These are phyloP conservation scores for Actinomortierella wolfii DNA, from an alignment of 371 early-diverging fungal species.

Conservation along the genomic window DNA sequence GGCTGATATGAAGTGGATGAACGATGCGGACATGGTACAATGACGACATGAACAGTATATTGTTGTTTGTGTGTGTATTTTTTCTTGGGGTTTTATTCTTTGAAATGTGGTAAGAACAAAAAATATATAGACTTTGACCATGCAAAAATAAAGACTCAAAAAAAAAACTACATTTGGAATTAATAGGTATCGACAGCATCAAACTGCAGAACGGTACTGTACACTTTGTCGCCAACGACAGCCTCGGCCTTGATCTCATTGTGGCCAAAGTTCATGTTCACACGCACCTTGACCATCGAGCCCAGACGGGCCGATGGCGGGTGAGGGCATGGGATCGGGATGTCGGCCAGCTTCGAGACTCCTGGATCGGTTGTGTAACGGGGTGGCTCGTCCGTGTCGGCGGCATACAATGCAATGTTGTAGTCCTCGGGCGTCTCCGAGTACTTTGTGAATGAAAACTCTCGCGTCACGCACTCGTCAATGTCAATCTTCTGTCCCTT, in stretches of 20 bases:
- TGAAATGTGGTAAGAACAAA: neutral
- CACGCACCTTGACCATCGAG: slow-evolving; percentile 35
- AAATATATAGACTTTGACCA: too few relatives aligned
- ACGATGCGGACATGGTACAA: too few relatives aligned
- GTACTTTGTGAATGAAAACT: slow-evolving; percentile 42
- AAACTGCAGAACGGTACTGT: slow-evolving; percentile 36
- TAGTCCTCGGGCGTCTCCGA: slow-evolving; percentile 31
- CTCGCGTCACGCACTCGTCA: slow-evolving; percentile 56
- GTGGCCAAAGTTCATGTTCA: slow-evolving; percentile 36
- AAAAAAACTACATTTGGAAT: neutral
- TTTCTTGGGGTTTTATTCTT: too few relatives aligned
- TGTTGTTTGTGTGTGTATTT: too few relatives aligned
- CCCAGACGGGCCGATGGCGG: slow-evolving; percentile 16
- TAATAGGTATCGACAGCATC: slow-evolving; percentile 33
- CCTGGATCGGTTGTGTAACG: slow-evolving; percentile 52
- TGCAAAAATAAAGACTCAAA: neutral
- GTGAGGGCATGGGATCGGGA: slow-evolving; percentile 47
- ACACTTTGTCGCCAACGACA: slow-evolving; percentile 24
- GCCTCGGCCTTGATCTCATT: slow-evolving; percentile 43
- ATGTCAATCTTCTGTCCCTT: slow-evolving; percentile 62
- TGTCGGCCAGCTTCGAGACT: slow-evolving; percentile 49
- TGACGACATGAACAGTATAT: too few relatives aligned
- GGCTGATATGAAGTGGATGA: too few relatives aligned
- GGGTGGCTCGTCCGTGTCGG: slow-evolving; percentile 48
- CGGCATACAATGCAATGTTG: slow-evolving; percentile 47